These are phyloP conservation scores for Pyrus betulifolia DNA, from an alignment of 306 rosid genomes.

Conservation along the genomic window DNA sequence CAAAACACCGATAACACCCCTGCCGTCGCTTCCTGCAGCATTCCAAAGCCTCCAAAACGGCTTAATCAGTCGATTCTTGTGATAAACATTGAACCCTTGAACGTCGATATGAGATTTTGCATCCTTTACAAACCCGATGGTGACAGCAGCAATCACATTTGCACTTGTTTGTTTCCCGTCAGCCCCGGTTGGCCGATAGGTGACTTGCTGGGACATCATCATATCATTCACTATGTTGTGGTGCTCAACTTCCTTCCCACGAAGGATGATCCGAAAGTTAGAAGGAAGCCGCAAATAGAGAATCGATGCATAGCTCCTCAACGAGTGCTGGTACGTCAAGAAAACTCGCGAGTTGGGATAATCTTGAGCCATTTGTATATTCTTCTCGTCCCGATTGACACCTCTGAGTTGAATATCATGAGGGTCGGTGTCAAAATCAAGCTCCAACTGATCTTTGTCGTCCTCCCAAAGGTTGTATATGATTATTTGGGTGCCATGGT, in stretches of 20 bases:
- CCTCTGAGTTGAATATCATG: not conserved
- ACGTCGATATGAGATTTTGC: not conserved
- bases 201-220: not conserved
- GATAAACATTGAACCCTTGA: not conserved
- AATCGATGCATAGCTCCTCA: not conserved
- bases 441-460: not conserved
- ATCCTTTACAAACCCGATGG: not conserved
- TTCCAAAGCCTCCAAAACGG: not conserved
- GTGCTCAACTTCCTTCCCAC: not conserved
- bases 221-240: not conserved
- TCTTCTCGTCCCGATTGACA: not conserved
- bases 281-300: not conserved
- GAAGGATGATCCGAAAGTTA: not conserved
- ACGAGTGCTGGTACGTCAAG: not conserved
- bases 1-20: not conserved
- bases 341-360: not conserved
- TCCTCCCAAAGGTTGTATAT: not conserved
- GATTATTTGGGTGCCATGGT: not conserved
- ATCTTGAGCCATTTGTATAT: not conserved
- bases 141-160: not conserved
- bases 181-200: not conserved
- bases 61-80: not conserved
- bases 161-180: not conserved
- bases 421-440: not conserved
- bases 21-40: not conserved